Base-by-base conservation (phyloP, 768 basidiomycete genomes). In the Sarcomyxa edulis region DNA sequence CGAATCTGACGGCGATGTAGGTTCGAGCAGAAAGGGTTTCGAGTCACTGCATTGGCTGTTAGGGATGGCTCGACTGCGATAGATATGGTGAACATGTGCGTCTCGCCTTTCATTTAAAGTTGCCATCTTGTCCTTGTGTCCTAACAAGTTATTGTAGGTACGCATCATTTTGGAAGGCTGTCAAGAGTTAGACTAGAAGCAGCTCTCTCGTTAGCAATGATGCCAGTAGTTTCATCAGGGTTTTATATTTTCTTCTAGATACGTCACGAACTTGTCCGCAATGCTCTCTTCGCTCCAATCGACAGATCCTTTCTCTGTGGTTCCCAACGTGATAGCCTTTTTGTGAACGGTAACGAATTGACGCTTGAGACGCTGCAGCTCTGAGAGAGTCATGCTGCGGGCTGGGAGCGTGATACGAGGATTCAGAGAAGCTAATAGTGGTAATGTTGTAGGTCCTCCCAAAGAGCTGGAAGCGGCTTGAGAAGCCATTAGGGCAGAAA, bases 341-440 rank as follows among this genome's bases (percentile, higher is more conserved):
- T 86, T 90, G 56, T 97, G 92, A 23, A 89, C 72, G 3, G 78
- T 76, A 22, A 95, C 84, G 52, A 95, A 98, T 56, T 97, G 93
- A 29, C 94, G 71, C 56, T 95, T 97, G 29, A 85, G 62, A 20
- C 94, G 71, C 56, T 95, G 93, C 39, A 96, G 68, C 61, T 95
- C 91, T 0, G 87, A 81, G 5, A 97, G 69, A 25, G 92, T 91
- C 20, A 96, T 47, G 42, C 71, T 71, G 5, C 88, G 80, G 26
- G 73, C 53, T 1, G 89, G 87, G 12, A 95, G 74, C 9, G 62
- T 65, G 35, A 95, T 61, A 7, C 60, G 55, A n/a, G 72, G 44
- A 49, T 62, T 65, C 26, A 71, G 40, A 12, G 55, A 54, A 33
- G 67, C 49, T 7, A 76, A 63, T 14, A 76, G 47, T 2, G 69